phyloP scores from a whole-genome alignment of 2,329 filamentous ascomycete species.

The Clarireedia hainanense region DNA sequence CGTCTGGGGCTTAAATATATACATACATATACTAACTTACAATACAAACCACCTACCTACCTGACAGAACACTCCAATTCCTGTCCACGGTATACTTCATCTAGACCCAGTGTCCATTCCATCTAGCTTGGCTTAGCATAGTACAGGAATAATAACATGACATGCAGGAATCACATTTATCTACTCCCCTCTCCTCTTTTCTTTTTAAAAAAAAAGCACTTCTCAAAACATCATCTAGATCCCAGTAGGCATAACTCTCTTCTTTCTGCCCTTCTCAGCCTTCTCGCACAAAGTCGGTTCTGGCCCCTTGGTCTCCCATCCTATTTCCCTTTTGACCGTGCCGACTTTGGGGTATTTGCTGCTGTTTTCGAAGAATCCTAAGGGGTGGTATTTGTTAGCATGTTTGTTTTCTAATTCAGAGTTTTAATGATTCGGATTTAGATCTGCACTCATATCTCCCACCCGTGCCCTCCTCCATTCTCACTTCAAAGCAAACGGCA shows the following conservation, averaged over 20 bases:
- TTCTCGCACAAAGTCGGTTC: slow-evolving; percentile 52
- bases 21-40: no score
- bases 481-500: slow-evolving; percentile 37
- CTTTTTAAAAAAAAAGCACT: no score
- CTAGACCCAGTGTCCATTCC: background rate
- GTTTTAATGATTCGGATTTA: no score
- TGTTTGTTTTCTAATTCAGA: slow-evolving; percentile 38
- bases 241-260: slow-evolving; percentile 34
- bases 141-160: no score
- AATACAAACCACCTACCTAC: background rate
- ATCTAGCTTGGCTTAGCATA: background rate
- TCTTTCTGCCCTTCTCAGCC: slow-evolving; percentile 52
- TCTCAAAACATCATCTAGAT: background rate
- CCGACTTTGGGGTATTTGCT: slow-evolving; percentile 79
- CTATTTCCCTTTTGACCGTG: slow-evolving; percentile 54
- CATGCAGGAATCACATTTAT: no score
- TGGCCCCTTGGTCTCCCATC: slow-evolving; percentile 52
- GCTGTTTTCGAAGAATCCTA: slow-evolving; percentile 70
- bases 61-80: background rate
- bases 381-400: slow-evolving; percentile 62
- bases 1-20: no score
- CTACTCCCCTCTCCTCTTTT: no score
- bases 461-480: slow-evolving; percentile 13
- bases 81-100: no score
- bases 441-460: slow-evolving; percentile 25